Percentiles rank a stretch among this genome's conserved stretches.
phyloP scores from a whole-genome alignment of 352 stramenopile species.

The Globisporangium apiculatum region DNA sequence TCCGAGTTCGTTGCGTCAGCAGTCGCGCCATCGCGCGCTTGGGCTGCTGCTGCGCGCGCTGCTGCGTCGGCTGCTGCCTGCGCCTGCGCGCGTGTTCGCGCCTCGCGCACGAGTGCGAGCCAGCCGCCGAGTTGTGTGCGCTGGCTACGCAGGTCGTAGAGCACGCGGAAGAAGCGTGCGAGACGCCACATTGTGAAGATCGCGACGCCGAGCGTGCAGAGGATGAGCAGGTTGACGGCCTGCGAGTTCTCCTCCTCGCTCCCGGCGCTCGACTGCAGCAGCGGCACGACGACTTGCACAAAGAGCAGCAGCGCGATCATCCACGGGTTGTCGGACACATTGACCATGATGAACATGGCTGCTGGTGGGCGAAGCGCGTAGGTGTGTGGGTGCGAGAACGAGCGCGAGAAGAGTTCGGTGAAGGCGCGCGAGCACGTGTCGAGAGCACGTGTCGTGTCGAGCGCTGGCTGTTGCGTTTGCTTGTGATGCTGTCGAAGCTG shows the following conservation, averaged over 20 bases:
- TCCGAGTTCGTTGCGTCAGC: slow-evolving; percentile 27
- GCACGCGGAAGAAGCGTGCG: slow-evolving; percentile 45
- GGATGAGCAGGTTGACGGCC: slow-evolving; percentile 44
- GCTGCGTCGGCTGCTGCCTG: slow-evolving; percentile 26
- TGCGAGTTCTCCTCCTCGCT: slow-evolving; percentile 35
- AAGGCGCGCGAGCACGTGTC: no score
- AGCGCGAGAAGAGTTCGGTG: no score
- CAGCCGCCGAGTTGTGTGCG: slow-evolving; percentile 21
- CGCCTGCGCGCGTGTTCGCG: slow-evolving; percentile 23
- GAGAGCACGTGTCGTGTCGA: no score
- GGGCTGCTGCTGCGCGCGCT: slow-evolving; percentile 28
- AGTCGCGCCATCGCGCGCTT: slow-evolving; percentile 21
- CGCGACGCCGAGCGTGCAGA: slow-evolving; percentile 50
- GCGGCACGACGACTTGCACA: slow-evolving; percentile 66
- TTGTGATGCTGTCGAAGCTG: no score
- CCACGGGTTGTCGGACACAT: slow-evolving; percentile 72
- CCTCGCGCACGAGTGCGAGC: slow-evolving; percentile 49
- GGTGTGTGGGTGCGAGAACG: not conserved
- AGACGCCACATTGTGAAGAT: slow-evolving; percentile 46
- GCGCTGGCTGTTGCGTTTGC: no score
- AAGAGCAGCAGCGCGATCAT: slow-evolving; percentile 73
- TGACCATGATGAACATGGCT: slow-evolving; percentile 75
- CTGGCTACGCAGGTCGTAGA: slow-evolving; percentile 29
- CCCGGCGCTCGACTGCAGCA: slow-evolving; percentile 66
- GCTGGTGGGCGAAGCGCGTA: not conserved